Evolutionary conservation across 768 basidiomycete genomes (phyloP).

Genomic region (Crucibulum laeve): DNA sequence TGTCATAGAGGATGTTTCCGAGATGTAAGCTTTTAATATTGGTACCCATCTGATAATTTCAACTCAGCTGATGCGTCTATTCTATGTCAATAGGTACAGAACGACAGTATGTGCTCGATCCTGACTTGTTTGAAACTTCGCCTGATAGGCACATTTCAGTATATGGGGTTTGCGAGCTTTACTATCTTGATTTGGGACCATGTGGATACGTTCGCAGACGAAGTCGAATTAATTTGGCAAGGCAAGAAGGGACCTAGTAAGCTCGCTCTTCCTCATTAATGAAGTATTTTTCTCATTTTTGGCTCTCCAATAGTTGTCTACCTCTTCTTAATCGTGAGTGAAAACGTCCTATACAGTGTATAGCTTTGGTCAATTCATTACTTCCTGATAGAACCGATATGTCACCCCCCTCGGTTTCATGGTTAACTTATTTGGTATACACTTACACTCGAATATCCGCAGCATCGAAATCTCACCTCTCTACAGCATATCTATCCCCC

Average conservation of each 20-base stretch:
- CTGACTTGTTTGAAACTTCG: background rate
- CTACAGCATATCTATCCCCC: constrained; percentile 36
- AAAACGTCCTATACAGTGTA: background rate
- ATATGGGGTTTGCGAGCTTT: constrained; percentile 47
- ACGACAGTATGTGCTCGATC: background rate
- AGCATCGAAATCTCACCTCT: background rate
- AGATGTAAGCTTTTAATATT: background rate
- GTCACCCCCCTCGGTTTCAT: constrained; percentile 61
- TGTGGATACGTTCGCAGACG: constrained; percentile 44
- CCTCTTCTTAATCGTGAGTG: constrained; percentile 37
- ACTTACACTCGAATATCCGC: background rate
- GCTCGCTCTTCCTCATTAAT: constrained; percentile 12
- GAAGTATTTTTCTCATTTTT: background rate
- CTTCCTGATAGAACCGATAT: constrained; percentile 49
- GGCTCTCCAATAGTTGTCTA: constrained; percentile 27
- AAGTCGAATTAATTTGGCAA: constrained; percentile 53
- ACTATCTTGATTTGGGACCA: constrained; percentile 54
- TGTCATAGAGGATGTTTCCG: background rate
- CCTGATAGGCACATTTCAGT: constrained; percentile 24
- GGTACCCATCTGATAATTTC: background rate
- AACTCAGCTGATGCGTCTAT: background rate
- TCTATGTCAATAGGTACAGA: background rate
- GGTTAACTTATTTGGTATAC: constrained; percentile 49
- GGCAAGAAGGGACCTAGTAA: constrained; percentile 40
- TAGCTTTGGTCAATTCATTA: background rate